Base-by-base conservation (phyloP, 768 basidiomycete genomes). In the Hysterangium stoloniferum region DNA sequence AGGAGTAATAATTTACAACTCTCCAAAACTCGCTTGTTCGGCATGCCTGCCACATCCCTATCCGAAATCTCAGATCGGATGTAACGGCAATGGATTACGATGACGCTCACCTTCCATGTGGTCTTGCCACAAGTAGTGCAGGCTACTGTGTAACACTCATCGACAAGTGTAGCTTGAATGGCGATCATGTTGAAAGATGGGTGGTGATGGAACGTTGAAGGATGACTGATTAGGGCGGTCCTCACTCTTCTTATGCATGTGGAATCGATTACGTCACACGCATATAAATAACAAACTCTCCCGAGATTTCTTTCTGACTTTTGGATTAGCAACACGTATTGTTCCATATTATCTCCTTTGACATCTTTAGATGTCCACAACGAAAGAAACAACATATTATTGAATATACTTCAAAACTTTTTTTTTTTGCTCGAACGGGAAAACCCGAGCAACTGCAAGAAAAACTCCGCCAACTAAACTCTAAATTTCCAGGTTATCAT, bases 11-110 rank as follows among this genome's bases (percentile, higher is more conserved):
- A 41, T 9, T 15, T 6, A 59, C 45, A 17, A 58, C 42, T 56
- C 43, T 42, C 48, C 48, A 48, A 52, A 38, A 71, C 76, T 73
- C 64, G 83, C 84, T 63, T 66, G 53, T 46, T 84, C 79, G 60
- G 74, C 76, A 64, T 87, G 85, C 52, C 59, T 58, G 8, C 85
- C 85, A 55, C 85, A 87, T 44, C 85, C 85, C 85, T 86, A 69
- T 57, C 48, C 35, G 33, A 44, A 44, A 45, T 38, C 44, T 31
- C 40, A 51, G 34, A 11, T 24, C 32, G 17, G n/a, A 41, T 20
- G 20, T 33, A 33, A 33, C 50, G 27, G 15, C 40, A 41, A 57
- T 60, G 41, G 54, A 54, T 47, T 37, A 56, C 53, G 29, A 42
- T 57, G 36, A 57, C 35, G 65, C 74, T 60, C 62, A 85, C 85